A percentile compares a stretch with the other conserved stretches of the same genome.
Evolutionary conservation across 371 early-diverging fungal genomes (phyloP).

Genomic region (Circinella umbellata): DNA sequence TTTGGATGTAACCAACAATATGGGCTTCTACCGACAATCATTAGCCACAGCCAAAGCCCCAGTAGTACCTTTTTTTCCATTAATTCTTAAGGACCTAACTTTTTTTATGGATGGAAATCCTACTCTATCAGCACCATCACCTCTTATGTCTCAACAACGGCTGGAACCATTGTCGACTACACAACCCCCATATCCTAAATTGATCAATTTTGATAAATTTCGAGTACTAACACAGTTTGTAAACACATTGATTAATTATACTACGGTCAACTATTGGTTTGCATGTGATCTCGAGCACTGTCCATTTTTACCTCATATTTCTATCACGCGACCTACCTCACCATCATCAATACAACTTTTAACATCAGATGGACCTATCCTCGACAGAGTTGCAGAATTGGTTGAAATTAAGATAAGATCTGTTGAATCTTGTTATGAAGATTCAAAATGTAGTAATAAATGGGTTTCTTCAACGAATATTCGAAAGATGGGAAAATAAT

Average conservation of each 20-base stretch:
- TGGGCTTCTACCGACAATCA: slow-evolving; percentile 47
- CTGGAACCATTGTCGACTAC: no score
- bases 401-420: slow-evolving; percentile 18
- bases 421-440: slow-evolving; percentile 11
- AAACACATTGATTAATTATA: slow-evolving; percentile 18
- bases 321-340: slow-evolving; percentile 6
- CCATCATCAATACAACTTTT: slow-evolving; percentile 1
- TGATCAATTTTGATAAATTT: slow-evolving; percentile 48
- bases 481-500: neutral
- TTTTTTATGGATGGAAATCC: slow-evolving; percentile 52
- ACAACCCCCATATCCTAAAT: neutral
- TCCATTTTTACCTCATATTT: slow-evolving; percentile 22
- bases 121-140: slow-evolving; percentile 8
- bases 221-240: slow-evolving; percentile 27
- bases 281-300: slow-evolving; percentile 34
- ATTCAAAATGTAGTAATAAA: slow-evolving; percentile 4
- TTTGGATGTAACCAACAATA: slow-evolving; percentile 48
- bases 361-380: slow-evolving; percentile 1
- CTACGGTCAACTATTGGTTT: slow-evolving; percentile 38
- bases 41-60: slow-evolving; percentile 32
- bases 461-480: neutral
- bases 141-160: neutral
- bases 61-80: slow-evolving; percentile 45
- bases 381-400: slow-evolving; percentile 22
- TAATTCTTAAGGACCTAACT: slow-evolving; percentile 48